phyloP scores from a whole-genome alignment of 352 stramenopile species.

The Pythium angustatum region DNA sequence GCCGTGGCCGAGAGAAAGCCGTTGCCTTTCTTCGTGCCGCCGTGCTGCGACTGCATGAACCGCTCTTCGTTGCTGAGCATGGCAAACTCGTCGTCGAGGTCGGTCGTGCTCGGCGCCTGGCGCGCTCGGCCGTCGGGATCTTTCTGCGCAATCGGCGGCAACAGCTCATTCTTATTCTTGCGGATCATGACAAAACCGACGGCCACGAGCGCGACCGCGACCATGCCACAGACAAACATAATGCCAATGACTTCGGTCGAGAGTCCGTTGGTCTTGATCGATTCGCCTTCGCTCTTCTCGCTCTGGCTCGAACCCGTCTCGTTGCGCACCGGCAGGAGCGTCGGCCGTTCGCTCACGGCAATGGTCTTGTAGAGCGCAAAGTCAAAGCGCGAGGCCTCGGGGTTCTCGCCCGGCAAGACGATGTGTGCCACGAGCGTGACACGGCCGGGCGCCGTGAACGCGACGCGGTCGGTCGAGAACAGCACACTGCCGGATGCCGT shows the following conservation, averaged over 20 bases:
- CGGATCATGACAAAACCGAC: conserved; percentile 74
- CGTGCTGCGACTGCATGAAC: conserved; percentile 46
- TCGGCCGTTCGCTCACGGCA: conserved; percentile 42
- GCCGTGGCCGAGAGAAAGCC: conserved; percentile 54
- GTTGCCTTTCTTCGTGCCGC: conserved; percentile 42
- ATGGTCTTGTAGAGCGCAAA: conserved; percentile 53
- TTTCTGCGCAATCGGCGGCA: conserved; percentile 14
- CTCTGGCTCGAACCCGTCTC: conserved; percentile 28
- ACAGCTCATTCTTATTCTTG: conserved; percentile 24
- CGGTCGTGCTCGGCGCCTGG: conserved; percentile 32
- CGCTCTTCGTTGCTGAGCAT: conserved; percentile 79
- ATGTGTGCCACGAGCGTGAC: conserved; percentile 66
- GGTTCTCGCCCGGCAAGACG: conserved; percentile 42
- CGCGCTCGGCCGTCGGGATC: conserved; percentile 26
- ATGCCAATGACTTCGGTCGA: conserved; percentile 65
- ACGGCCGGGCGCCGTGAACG: conserved; percentile 47
- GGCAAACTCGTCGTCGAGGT: conserved; percentile 69
- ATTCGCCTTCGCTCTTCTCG: conserved; percentile 34
- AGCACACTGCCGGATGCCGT: background rate
- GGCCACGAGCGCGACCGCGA: conserved; percentile 56
- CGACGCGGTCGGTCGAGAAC: conserved; percentile 33
- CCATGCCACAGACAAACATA: conserved; percentile 73
- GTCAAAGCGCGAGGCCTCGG: conserved; percentile 55
- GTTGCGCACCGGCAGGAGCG: conserved; percentile 16
- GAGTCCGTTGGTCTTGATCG: conserved; percentile 35